Percentiles rank a stretch among this genome's conserved stretches.
Evolutionary conservation across 2,329 filamentous ascomycete species (phyloP).

Genomic region (Balansia obtecta): DNA sequence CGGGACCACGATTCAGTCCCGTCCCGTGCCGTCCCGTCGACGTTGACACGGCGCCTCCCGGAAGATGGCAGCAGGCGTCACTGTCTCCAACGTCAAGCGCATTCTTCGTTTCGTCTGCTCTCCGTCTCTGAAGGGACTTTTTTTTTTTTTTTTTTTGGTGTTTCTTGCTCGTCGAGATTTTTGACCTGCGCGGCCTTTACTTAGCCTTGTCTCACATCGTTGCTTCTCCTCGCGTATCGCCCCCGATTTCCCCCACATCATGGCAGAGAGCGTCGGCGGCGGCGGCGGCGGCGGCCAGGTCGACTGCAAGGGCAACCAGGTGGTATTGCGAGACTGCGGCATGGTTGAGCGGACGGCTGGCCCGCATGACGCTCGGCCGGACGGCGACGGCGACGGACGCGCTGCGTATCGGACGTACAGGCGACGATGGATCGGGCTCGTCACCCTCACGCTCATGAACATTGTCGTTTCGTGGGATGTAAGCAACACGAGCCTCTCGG

Average conservation of each 20-base stretch:
- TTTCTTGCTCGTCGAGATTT: too few relatives aligned
- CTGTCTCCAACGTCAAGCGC: background rate
- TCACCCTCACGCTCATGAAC: slow-evolving; percentile 77
- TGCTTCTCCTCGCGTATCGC: background rate
- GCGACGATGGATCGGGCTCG: slow-evolving; percentile 77
- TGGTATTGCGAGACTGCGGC: slow-evolving; percentile 16
- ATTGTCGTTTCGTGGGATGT: slow-evolving; percentile 93
- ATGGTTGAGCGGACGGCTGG: slow-evolving; percentile 13
- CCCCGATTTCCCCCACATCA: background rate
- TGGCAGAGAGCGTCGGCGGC: background rate
- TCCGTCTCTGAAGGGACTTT: too few relatives aligned
- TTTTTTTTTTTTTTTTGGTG: too few relatives aligned
- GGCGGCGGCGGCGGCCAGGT: slow-evolving; percentile 9
- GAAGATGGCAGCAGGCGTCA: background rate
- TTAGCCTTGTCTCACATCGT: background rate
- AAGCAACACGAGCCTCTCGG: slow-evolving; percentile 24
- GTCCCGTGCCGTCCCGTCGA: background rate
- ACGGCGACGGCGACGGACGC: slow-evolving; percentile 10
- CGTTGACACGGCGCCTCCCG: background rate
- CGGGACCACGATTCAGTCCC: background rate
- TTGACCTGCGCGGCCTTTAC: too few relatives aligned
- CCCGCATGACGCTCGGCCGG: slow-evolving; percentile 10
- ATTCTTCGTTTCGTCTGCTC: background rate
- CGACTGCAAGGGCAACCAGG: slow-evolving; percentile 17
- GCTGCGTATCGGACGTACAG: slow-evolving; percentile 50